Evolutionary conservation across 345 rosid genomes (phyloP).

Genomic region (Eucalyptus erythrocorys): DNA sequence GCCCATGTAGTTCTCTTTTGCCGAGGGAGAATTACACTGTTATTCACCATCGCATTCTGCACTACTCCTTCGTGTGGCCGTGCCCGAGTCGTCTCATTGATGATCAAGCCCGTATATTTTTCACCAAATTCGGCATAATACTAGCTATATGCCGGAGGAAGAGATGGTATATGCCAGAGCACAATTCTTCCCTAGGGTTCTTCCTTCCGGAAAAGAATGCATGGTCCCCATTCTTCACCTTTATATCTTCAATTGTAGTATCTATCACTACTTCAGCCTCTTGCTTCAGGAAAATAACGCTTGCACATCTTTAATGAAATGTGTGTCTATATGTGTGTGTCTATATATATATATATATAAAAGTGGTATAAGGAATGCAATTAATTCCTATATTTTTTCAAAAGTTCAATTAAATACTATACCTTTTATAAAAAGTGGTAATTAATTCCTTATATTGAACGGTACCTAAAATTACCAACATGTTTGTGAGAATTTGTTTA

Average conservation of each 20-base stretch:
- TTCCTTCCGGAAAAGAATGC: background rate
- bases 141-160: background rate
- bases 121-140: background rate
- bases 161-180: background rate
- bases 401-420: background rate
- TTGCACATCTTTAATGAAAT: background rate
- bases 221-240: background rate
- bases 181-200: background rate
- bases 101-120: background rate
- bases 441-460: background rate
- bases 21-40: background rate
- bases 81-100: background rate
- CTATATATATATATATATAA: accelerated
- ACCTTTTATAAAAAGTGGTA: background rate
- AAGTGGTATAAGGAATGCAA: background rate
- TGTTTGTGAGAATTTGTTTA: background rate
- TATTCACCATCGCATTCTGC: background rate
- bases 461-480: background rate
- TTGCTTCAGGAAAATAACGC: background rate
- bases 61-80: background rate
- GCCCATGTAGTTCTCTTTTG: background rate
- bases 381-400: background rate
- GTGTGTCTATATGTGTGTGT: accelerated
- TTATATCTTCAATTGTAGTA: background rate
- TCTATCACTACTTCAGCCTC: background rate